Evolutionary conservation across 2,329 filamentous ascomycete species (phyloP).

Genomic region (Graphilbum fragrans): DNA sequence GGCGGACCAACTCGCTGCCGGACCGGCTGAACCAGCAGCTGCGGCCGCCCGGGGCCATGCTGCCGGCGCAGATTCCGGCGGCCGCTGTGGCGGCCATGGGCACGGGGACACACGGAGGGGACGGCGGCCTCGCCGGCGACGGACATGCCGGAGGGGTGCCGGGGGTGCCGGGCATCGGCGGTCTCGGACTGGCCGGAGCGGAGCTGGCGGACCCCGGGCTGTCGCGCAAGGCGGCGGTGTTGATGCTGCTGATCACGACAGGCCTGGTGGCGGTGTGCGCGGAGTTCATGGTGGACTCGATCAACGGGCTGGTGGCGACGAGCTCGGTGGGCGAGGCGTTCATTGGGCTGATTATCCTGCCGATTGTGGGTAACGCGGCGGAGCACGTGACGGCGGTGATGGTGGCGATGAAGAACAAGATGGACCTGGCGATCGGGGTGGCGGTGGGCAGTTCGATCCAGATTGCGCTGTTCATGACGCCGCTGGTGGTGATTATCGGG

Average conservation of each 20-base stretch:
- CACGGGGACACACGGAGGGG: not conserved
- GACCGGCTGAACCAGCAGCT: constrained; percentile 45
- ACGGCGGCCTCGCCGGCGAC: constrained; percentile 12
- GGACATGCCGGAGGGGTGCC: too few relatives aligned
- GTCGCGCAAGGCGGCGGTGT: constrained; percentile 41
- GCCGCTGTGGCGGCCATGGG: not conserved
- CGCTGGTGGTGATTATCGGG: constrained; percentile 58
- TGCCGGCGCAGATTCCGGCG: constrained; percentile 31
- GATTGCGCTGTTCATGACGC: constrained; percentile 60
- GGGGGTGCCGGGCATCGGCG: constrained; percentile 11
- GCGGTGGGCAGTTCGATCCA: constrained; percentile 61
- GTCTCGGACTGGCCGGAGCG: constrained; percentile 4
- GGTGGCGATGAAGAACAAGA: constrained; percentile 63
- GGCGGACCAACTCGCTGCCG: constrained; percentile 63
- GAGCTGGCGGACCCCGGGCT: constrained; percentile 23
- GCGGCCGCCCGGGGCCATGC: constrained; percentile 36
- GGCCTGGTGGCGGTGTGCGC: constrained; percentile 56
- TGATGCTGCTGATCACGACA: constrained; percentile 53
- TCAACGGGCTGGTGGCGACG: constrained; percentile 46
- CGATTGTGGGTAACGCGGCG: constrained; percentile 62
- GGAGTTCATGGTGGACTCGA: constrained; percentile 58
- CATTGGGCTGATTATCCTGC: constrained; percentile 59
- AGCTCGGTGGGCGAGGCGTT: constrained; percentile 52
- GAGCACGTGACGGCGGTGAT: constrained; percentile 62
- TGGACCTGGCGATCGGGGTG: constrained; percentile 63